Evolutionary conservation across 2,329 filamentous ascomycete genomes (phyloP).

Genomic region (Neospermospora avenae): DNA sequence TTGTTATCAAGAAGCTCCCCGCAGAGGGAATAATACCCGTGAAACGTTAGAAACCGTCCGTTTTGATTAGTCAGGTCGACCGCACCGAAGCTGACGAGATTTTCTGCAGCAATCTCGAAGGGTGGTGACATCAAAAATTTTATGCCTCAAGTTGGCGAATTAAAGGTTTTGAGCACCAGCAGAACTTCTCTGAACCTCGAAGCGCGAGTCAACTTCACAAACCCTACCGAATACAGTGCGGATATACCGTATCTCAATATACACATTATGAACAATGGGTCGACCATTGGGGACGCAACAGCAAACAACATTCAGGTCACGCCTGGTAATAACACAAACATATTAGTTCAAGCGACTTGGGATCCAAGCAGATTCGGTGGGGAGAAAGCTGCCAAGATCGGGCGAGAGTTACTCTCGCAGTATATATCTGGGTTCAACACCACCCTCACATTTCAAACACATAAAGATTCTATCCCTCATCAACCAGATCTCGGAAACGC

Average conservation of each 20-base stretch:
- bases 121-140: constrained; percentile 45
- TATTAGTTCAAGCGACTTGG: constrained; percentile 70
- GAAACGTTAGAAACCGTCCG: constrained; percentile 76
- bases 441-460: constrained; percentile 69
- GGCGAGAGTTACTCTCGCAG: constrained; percentile 72
- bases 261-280: constrained; percentile 69
- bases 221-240: constrained; percentile 84
- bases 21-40: constrained; percentile 82
- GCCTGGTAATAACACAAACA: constrained; percentile 68
- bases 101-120: constrained; percentile 53
- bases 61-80: constrained; percentile 41
- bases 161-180: constrained; percentile 72
- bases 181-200: constrained; percentile 66
- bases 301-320: constrained; percentile 60
- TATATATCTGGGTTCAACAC: constrained; percentile 89
- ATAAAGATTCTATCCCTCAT: constrained; percentile 68
- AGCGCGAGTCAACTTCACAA: constrained; percentile 77
- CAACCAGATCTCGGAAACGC: constrained; percentile 70
- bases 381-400: constrained; percentile 55
- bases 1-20: constrained; percentile 80
- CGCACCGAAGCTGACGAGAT: constrained; percentile 35
- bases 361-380: constrained; percentile 64
- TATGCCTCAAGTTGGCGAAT: constrained; percentile 63
- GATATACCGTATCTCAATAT: constrained; percentile 77
- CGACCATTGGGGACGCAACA: constrained; percentile 71